Conservation (phyloP, 257 asterid genomes). For the Forsythia viridissima region DNA sequence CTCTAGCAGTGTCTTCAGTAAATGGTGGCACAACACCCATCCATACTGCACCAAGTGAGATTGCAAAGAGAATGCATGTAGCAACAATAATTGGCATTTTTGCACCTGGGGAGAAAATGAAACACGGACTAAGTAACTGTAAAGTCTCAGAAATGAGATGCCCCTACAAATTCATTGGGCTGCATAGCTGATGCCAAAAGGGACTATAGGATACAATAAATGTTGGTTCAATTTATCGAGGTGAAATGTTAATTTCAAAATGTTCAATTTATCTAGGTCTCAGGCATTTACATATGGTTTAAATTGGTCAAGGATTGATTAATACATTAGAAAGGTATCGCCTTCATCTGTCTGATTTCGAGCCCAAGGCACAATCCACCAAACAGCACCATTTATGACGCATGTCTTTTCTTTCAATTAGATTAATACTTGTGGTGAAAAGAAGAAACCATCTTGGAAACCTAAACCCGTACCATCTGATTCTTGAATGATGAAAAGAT, state of each 20-base stretch:
- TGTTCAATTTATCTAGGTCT: not conserved
- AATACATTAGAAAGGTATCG: not conserved
- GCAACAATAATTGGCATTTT: conserved; percentile 55
- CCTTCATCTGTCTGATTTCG: not conserved
- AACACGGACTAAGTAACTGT: not conserved
- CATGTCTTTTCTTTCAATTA: not conserved
- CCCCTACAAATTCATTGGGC: not conserved
- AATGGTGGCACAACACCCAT: conserved; percentile 70
- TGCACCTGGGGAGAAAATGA: conserved; percentile 50
- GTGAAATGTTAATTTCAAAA: not conserved
- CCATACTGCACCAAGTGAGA: conserved; percentile 57
- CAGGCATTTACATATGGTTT: not conserved
- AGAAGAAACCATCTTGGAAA: not conserved
- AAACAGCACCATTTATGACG: not conserved
- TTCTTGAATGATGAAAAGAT: not conserved
- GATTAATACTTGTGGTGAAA: not conserved
- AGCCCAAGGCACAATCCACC: not conserved
- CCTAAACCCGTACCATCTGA: not conserved
- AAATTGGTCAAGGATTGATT: not conserved
- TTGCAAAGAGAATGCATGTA: conserved; percentile 41
- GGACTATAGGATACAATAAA: not conserved
- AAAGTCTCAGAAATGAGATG: conserved; percentile 7
- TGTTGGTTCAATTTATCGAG: not conserved
- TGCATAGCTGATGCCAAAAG: not conserved
- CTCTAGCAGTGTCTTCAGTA: conserved; percentile 80